phyloP scores from a whole-genome alignment of 768 basidiomycete genomes.

The Amanita muscaria region DNA sequence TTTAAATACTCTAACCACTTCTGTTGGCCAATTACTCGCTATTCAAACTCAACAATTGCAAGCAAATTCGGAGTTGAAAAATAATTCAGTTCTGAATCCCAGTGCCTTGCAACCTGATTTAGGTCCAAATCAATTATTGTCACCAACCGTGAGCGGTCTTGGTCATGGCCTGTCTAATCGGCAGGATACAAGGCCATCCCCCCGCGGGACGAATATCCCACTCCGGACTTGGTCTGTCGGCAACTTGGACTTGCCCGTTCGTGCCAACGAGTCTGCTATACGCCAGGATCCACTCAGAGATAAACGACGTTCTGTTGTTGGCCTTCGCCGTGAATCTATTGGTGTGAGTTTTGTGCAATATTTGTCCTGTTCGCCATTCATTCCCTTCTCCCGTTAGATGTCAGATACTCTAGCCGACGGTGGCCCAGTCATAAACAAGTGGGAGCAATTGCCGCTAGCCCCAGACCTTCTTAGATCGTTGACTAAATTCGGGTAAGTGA shows the following conservation, averaged over 20 bases:
- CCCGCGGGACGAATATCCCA: constrained; percentile 60
- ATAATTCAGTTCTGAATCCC: constrained; percentile 32
- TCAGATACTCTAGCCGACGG: constrained; percentile 55
- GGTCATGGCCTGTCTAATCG: constrained; percentile 59
- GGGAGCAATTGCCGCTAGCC: constrained; percentile 86
- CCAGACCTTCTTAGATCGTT: constrained; percentile 85
- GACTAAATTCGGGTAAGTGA: constrained; percentile 83
- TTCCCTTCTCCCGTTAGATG: constrained; percentile 32
- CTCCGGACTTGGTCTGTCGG: constrained; percentile 84
- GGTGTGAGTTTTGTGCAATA: constrained; percentile 39
- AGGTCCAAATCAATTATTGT: constrained; percentile 37
- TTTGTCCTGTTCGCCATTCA: not conserved
- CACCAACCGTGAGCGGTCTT: constrained; percentile 33
- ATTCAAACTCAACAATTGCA: constrained; percentile 71
- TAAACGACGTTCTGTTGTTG: constrained; percentile 70
- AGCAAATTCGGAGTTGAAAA: constrained; percentile 28
- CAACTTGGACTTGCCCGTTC: constrained; percentile 62
- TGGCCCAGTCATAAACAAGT: constrained; percentile 84
- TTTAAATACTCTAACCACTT: constrained; percentile 70
- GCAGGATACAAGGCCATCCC: constrained; percentile 49
- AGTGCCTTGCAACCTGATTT: constrained; percentile 39
- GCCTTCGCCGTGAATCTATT: constrained; percentile 65
- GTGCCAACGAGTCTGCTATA: constrained; percentile 37
- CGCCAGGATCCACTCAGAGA: constrained; percentile 43
- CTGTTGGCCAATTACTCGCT: constrained; percentile 78